Percentiles rank a stretch among this genome's conserved stretches.
phyloP scores from a whole-genome alignment of 73 alveolate genomes.

The Urostyla sp. region DNA sequence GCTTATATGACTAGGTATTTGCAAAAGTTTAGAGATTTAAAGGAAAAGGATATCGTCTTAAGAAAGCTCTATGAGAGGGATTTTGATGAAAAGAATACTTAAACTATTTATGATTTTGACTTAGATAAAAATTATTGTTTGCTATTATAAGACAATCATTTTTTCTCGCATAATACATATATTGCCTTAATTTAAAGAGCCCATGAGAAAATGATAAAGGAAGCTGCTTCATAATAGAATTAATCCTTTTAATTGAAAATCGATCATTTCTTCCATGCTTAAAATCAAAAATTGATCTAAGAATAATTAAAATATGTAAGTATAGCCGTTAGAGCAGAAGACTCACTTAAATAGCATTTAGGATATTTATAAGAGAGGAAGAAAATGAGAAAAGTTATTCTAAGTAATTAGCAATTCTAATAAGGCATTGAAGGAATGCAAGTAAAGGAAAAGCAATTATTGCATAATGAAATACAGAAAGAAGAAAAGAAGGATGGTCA shows the following conservation, averaged over 20 bases:
- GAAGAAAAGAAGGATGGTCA: conserved; percentile 24
- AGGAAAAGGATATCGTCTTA: conserved; percentile 44
- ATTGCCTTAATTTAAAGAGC: conserved; percentile 29
- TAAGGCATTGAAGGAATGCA: conserved; percentile 38
- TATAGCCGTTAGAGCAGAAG: conserved; percentile 57
- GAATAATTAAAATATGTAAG: conserved; percentile 28
- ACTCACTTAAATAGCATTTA: conserved; percentile 23
- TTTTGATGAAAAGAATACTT: conserved; percentile 28
- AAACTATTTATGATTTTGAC: conserved; percentile 52
- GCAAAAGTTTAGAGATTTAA: conserved; percentile 40
- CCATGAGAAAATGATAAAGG: conserved; percentile 21
- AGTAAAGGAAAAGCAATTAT: conserved; percentile 7
- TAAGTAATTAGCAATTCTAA: conserved; percentile 15
- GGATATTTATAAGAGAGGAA: conserved; percentile 24
- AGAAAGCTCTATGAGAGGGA: not conserved
- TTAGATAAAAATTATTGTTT: conserved; percentile 13
- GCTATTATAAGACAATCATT: conserved; percentile 42
- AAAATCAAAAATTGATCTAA: conserved; percentile 18
- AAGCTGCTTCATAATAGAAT: not conserved
- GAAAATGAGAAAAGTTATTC: conserved; percentile 24
- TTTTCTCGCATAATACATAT: conserved; percentile 25
- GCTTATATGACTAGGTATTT: conserved; percentile 40
- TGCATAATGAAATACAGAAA: conserved; percentile 1
- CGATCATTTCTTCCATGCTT: conserved; percentile 52
- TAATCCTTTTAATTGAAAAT: conserved; percentile 22